These are phyloP conservation scores for Leucogyrophana mollusca DNA, from an alignment of 768 basidiomycete genomes.

Conservation along the genomic window DNA sequence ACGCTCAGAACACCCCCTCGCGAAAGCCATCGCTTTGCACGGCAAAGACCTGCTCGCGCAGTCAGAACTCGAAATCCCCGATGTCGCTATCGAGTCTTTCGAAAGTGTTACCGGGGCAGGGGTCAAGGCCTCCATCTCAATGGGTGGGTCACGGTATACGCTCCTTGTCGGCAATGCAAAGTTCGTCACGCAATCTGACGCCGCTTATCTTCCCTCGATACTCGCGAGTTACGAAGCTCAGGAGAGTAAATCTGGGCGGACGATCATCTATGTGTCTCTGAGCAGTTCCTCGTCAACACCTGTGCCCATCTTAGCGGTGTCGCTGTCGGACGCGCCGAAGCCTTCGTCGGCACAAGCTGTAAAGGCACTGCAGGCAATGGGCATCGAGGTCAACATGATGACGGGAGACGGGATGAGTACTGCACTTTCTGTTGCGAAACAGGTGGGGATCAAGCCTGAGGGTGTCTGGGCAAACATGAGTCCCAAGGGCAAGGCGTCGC, in stretches of 20 bases:
- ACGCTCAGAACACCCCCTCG: slow-evolving; percentile 94
- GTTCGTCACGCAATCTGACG: slow-evolving; percentile 61
- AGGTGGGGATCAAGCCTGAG: slow-evolving; percentile 83
- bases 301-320: slow-evolving; percentile 73
- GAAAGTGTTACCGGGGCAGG: slow-evolving; percentile 90
- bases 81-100: slow-evolving; percentile 66
- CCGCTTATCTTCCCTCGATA: slow-evolving; percentile 52
- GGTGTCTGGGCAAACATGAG: slow-evolving; percentile 92
- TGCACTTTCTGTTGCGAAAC: slow-evolving; percentile 83
- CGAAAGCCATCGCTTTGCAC: slow-evolving; percentile 85
- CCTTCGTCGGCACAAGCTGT: slow-evolving; percentile 83
- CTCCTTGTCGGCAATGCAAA: slow-evolving; percentile 74
- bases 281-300: slow-evolving; percentile 37
- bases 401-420: slow-evolving; percentile 90
- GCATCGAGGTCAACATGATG: slow-evolving; percentile 89
- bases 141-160: slow-evolving; percentile 51
- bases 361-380: slow-evolving; percentile 79
- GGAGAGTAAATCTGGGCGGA: slow-evolving; percentile 74
- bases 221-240: slow-evolving; percentile 64
- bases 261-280: slow-evolving; percentile 85
- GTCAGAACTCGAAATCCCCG: slow-evolving; percentile 40
- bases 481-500: slow-evolving; percentile 91
- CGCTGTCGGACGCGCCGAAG: slow-evolving; percentile 86
- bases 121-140: slow-evolving; percentile 65
- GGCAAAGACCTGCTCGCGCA: slow-evolving; percentile 62